Percentiles rank a stretch among this genome's conserved stretches.
These are phyloP conservation scores for Sungouiella blattae DNA, from an alignment of 805 yeast genomes.

Conservation along the genomic window DNA sequence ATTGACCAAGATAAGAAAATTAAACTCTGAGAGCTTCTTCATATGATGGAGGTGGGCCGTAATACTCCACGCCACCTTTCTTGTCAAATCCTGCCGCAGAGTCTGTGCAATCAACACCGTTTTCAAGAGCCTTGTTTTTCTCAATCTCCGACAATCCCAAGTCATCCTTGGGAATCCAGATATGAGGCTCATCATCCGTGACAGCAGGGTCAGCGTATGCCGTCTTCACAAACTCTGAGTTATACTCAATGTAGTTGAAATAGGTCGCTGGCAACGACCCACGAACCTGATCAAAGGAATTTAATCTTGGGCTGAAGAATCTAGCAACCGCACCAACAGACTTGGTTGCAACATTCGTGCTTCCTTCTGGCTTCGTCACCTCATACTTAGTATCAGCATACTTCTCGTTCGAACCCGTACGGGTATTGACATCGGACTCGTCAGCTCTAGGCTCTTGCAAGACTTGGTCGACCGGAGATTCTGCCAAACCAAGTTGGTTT, in stretches of 20 bases:
- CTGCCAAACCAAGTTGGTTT: constrained; percentile 35
- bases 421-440: constrained; percentile 12
- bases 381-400: neutral
- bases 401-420: constrained; percentile 9
- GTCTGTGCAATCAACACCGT: constrained; percentile 53
- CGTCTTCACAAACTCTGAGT: constrained; percentile 35
- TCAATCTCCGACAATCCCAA: constrained; percentile 64
- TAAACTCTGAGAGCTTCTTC: constrained; percentile 45
- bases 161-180: constrained; percentile 71
- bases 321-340: constrained; percentile 8
- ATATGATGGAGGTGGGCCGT: constrained; percentile 71
- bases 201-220: constrained; percentile 58
- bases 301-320: constrained; percentile 45
- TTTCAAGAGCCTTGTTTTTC: constrained; percentile 52
- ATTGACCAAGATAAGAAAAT: too few relatives aligned
- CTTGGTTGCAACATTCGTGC: neutral
- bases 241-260: constrained; percentile 40
- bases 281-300: constrained; percentile 45
- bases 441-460: constrained; percentile 7
- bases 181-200: constrained; percentile 52
- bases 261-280: constrained; percentile 40
- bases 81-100: constrained; percentile 56
- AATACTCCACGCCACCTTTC: constrained; percentile 49
- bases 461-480: constrained; percentile 11
- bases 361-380: neutral